Conservation (phyloP, 2,329 filamentous ascomycete species). For the Calonectria fujianensis region DNA sequence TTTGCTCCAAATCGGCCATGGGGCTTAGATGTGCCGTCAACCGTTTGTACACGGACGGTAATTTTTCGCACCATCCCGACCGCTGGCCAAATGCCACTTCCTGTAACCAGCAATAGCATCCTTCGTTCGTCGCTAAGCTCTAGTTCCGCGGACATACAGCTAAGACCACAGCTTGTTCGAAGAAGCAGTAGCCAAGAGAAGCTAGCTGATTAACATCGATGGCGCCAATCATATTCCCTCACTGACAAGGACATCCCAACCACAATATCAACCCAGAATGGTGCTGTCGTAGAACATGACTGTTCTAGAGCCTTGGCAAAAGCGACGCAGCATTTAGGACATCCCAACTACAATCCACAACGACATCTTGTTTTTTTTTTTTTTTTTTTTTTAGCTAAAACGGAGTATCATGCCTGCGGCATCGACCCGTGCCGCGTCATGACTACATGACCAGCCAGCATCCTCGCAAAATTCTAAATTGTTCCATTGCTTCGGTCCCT, state of each 20-base stretch:
- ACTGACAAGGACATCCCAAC: constrained; percentile 7
- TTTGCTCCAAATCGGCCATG: not conserved
- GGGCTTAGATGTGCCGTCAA: constrained; percentile 7
- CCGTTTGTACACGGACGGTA: not conserved
- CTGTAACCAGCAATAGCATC: constrained; percentile 20
- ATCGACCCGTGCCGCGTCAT: constrained; percentile 22
- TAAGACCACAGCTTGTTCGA: not conserved
- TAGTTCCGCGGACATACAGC: not conserved
- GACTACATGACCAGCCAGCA: not conserved
- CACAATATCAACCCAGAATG: not conserved
- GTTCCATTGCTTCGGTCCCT: constrained; percentile 20
- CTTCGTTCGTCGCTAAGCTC: constrained; percentile 8
- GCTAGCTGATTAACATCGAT: constrained; percentile 19
- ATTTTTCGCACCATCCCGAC: constrained; percentile 4
- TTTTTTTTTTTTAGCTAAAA: constrained; percentile 7
- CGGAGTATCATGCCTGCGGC: constrained; percentile 8
- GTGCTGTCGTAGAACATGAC: not conserved
- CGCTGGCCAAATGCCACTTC: constrained; percentile 24
- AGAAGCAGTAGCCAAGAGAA: constrained; percentile 8
- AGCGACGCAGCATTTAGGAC: not conserved
- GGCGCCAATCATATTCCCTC: constrained; percentile 13
- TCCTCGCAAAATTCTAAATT: constrained; percentile 22
- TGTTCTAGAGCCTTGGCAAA: constrained; percentile 19
- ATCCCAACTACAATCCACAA: not conserved
- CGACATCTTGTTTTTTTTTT: not conserved